Evolutionary conservation across 179 eudicot species (phyloP).

Genomic region (Amaranthus tricolor): DNA sequence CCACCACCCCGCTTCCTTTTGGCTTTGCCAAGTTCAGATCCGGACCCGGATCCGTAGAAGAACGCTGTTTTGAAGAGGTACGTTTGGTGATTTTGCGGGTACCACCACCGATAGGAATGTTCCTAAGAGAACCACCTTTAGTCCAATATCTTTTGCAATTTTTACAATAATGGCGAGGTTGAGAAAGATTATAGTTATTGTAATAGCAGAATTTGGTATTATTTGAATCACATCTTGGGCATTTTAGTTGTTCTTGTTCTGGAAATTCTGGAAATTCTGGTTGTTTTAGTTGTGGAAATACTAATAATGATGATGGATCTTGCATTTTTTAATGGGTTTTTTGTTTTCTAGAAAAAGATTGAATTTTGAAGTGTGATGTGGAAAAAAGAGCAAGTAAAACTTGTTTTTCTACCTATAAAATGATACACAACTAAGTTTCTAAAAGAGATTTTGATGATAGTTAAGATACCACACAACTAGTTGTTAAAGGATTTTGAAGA

Average conservation of each 20-base stretch:
- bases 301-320: constrained; percentile 36
- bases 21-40: neutral
- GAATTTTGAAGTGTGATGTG: neutral
- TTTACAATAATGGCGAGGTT: constrained; percentile 67
- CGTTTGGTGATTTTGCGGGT: constrained; percentile 47
- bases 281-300: constrained; percentile 33
- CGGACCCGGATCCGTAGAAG: constrained; percentile 12
- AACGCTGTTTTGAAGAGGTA: constrained; percentile 9
- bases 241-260: constrained; percentile 58
- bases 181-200: constrained; percentile 75
- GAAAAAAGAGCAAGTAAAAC: neutral
- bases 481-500: neutral
- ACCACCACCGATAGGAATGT: constrained; percentile 67
- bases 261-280: constrained; percentile 54
- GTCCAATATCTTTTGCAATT: constrained; percentile 63
- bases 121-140: constrained; percentile 61
- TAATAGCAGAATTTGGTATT: constrained; percentile 74
- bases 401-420: too few species aligned
- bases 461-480: constrained; percentile 2
- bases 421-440: neutral
- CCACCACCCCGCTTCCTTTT: neutral
- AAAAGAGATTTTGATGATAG: neutral
- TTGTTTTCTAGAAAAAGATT: neutral
- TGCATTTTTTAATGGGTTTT: constrained; percentile 39
- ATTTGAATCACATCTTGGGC: constrained; percentile 61